A percentile compares a stretch with the other conserved stretches of the same genome.
Conservation (phyloP, 371 early-diverging fungal species). For the Apophysomyces ossiformis region DNA sequence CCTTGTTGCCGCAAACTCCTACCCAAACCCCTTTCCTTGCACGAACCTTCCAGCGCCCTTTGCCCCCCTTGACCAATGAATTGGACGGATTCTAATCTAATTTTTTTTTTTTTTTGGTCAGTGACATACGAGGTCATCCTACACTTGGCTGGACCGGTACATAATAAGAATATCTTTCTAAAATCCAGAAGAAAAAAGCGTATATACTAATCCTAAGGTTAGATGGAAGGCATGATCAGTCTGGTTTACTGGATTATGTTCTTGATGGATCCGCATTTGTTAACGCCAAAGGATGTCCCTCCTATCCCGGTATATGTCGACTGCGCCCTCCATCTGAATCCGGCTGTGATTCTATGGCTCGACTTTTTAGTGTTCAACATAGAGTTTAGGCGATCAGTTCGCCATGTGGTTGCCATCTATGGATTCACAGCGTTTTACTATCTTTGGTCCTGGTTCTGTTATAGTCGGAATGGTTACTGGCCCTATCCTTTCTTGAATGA, state of each 20-base stretch:
- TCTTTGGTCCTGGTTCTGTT: constrained; percentile 47
- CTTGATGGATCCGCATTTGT: constrained; percentile 34
- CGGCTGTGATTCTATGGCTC: constrained; percentile 46
- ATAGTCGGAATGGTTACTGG: constrained; percentile 40
- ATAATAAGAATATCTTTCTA: background rate
- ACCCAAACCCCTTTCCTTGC: background rate
- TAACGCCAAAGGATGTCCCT: constrained; percentile 40
- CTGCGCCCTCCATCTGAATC: constrained; percentile 45
- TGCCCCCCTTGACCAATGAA: constrained; percentile 12
- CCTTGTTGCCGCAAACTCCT: too few species aligned
- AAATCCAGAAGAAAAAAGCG: background rate
- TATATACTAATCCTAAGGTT: background rate
- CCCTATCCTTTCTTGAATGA: constrained; percentile 50
- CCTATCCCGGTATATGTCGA: constrained; percentile 41
- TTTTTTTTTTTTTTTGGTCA: background rate
- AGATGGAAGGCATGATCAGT: constrained; percentile 51
- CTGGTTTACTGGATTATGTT: constrained; percentile 49
- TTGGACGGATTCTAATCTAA: background rate
- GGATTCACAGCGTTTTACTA: constrained; percentile 35
- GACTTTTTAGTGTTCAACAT: constrained; percentile 48
- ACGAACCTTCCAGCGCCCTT: constrained; percentile 9
- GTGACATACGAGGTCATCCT: constrained; percentile 31
- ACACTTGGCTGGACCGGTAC: constrained; percentile 44
- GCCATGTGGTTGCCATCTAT: constrained; percentile 38
- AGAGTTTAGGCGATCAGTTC: constrained; percentile 39